Base-by-base conservation (phyloP, 208 protist species). In the Crithidia thermophila region DNA sequence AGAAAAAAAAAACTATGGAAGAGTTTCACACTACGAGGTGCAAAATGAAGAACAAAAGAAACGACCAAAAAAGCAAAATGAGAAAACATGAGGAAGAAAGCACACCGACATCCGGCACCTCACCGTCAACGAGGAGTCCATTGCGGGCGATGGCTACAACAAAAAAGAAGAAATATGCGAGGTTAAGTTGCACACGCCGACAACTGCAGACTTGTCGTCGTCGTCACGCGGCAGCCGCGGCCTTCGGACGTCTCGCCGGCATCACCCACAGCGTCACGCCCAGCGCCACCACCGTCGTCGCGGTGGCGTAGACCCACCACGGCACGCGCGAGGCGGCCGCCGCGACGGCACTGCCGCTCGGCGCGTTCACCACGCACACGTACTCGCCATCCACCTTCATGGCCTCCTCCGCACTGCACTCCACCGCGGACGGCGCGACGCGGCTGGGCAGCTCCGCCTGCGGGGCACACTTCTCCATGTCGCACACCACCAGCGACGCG, bases 401-500 rank as follows among this genome's bases (percentile, higher is more conserved):
- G 11, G 52, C 11, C 3, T 69, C 33, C 6, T 33, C 40, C 7
- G 33, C 28, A 21, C 21, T 34, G 51, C 63, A 69, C 20, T 50
- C 27, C 27, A 52, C 40, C 30, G 51, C 27, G 7, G 49, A 40
- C n/a, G 37, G 39, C 1, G 42, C 52, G 23, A 52, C 47, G 28
- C 51, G 63, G 18, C n/a, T 43, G 42, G 42, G 57, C 51, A 43
- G 30, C 11, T n/a, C 49, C 51, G 59, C 63, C 36, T 52, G 13
- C 28, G 52, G 18, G 28, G 27, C 51, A 20, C 63, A 69, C 18
- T 40, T 42, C 31, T 69, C 40, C 63, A 69, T 69, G 49, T 50
- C 33, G 31, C 63, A 69, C 40, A 53, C 63, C 33, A 69, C 63
- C 7, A 49, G 34, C 2, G 63, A 61, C 1, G 63, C 52, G 20